Evolutionary conservation across 2,329 filamentous ascomycete species (phyloP).

Genomic region (Emergomyces orientalis): DNA sequence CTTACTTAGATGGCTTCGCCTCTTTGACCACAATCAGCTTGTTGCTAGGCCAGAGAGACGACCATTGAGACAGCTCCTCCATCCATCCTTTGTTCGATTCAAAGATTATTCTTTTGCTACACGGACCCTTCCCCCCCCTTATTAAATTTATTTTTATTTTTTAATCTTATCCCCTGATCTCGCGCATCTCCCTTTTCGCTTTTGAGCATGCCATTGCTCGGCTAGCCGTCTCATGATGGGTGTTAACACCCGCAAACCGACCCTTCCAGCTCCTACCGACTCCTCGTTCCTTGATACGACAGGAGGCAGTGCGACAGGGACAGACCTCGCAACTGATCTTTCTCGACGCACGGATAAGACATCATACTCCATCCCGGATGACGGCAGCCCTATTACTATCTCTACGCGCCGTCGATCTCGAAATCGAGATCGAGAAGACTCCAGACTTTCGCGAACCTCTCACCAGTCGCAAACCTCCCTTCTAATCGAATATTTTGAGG

Average conservation of each 20-base stretch:
- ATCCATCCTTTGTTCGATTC: not conserved
- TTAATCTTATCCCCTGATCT: not conserved
- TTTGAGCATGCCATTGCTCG: slow-evolving; percentile 30
- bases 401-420: slow-evolving; percentile 47
- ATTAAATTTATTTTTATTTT: not conserved
- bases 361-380: slow-evolving; percentile 43
- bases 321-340: slow-evolving; percentile 43
- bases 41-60: not conserved
- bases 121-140: not conserved
- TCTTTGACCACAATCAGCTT: not conserved
- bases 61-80: not conserved
- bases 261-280: slow-evolving; percentile 43
- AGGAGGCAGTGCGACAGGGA: slow-evolving; percentile 34
- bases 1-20: not conserved
- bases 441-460: slow-evolving; percentile 42
- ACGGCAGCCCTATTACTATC: slow-evolving; percentile 76
- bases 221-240: slow-evolving; percentile 36
- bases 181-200: not conserved
- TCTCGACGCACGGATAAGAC: slow-evolving; percentile 43
- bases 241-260: slow-evolving; percentile 40
- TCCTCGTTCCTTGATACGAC: slow-evolving; percentile 39
- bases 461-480: slow-evolving; percentile 74
- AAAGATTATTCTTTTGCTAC: not conserved
- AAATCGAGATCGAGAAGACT: slow-evolving; percentile 48
- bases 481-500: slow-evolving; percentile 92